A percentile compares a stretch with the other conserved stretches of the same genome.
phyloP scores from a whole-genome alignment of 768 basidiomycete genomes.

The Boletus reticuloceps region DNA sequence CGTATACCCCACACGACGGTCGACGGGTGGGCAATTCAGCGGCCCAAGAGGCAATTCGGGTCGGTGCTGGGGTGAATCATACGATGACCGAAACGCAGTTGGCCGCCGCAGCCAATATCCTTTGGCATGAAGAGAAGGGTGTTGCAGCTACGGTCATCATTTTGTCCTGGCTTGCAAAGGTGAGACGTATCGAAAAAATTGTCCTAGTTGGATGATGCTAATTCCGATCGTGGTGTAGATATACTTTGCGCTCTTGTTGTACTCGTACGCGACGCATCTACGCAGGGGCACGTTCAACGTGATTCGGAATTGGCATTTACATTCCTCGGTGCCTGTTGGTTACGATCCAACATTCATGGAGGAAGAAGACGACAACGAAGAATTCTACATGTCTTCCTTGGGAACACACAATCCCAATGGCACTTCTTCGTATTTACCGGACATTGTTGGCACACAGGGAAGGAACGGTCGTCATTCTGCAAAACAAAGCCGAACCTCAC shows the following conservation, averaged over 20 bases:
- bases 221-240: conserved; percentile 47
- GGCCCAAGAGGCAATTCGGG: conserved; percentile 85
- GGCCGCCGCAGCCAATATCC: conserved; percentile 65
- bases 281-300: conserved; percentile 87
- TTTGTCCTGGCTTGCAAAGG: conserved; percentile 87
- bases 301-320: conserved; percentile 47
- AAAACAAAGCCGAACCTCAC: conserved; percentile 23
- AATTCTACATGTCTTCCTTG: conserved; percentile 66
- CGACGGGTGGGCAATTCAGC: conserved; percentile 73
- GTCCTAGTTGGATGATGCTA: background rate
- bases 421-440: conserved; percentile 54
- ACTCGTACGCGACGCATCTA: conserved; percentile 92
- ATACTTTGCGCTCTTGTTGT: conserved; percentile 87
- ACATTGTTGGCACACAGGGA: conserved; percentile 59
- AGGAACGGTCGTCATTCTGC: conserved; percentile 27
- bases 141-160: conserved; percentile 74
- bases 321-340: conserved; percentile 19
- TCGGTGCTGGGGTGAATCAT: conserved; percentile 49
- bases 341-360: conserved; percentile 36
- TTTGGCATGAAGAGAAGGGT: conserved; percentile 91
- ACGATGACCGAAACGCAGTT: conserved; percentile 66
- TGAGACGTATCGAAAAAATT: conserved; percentile 32
- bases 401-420: conserved; percentile 42
- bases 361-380: conserved; percentile 64
- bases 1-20: conserved; percentile 90